A percentile compares a stretch with the other conserved stretches of the same genome.
These are phyloP conservation scores for Erodium moschatum DNA, from an alignment of 441 rosid species.

Conservation along the genomic window DNA sequence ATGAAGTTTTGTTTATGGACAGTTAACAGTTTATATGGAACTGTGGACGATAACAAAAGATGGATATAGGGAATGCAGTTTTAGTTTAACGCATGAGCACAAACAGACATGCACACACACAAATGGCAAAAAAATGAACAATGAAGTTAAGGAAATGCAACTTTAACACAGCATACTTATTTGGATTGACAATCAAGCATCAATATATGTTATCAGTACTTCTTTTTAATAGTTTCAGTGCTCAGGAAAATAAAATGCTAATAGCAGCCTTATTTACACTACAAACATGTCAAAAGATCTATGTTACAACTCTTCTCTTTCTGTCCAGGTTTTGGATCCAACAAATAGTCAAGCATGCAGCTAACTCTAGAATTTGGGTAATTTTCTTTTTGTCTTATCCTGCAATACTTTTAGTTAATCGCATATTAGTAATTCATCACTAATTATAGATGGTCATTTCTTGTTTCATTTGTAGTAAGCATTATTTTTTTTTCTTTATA, in stretches of 20 bases:
- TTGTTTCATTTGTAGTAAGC: background rate
- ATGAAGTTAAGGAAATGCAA: background rate
- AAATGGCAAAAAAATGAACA: background rate
- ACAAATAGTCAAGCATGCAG: slow-evolving; percentile 33
- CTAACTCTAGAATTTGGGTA: slow-evolving; percentile 71
- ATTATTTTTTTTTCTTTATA: background rate
- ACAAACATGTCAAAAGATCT: background rate
- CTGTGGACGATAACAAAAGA: too few relatives aligned
- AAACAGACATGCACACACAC: background rate
- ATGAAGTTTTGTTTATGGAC: background rate
- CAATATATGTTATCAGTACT: background rate
- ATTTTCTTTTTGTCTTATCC: background rate
- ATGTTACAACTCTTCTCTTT: slow-evolving; percentile 3
- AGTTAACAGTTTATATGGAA: too few relatives aligned
- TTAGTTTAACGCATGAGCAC: background rate
- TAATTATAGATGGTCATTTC: background rate
- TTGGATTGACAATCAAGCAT: background rate
- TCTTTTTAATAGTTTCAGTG: background rate
- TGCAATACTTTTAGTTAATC: background rate
- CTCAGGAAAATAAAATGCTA: background rate
- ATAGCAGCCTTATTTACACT: background rate
- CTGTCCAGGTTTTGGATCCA: slow-evolving; percentile 27
- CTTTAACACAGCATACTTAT: background rate
- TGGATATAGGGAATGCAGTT: background rate
- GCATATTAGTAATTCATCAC: background rate